Evolutionary conservation across 2,329 filamentous ascomycete species (phyloP).

Genomic region (Dryadomyces sulphureus): DNA sequence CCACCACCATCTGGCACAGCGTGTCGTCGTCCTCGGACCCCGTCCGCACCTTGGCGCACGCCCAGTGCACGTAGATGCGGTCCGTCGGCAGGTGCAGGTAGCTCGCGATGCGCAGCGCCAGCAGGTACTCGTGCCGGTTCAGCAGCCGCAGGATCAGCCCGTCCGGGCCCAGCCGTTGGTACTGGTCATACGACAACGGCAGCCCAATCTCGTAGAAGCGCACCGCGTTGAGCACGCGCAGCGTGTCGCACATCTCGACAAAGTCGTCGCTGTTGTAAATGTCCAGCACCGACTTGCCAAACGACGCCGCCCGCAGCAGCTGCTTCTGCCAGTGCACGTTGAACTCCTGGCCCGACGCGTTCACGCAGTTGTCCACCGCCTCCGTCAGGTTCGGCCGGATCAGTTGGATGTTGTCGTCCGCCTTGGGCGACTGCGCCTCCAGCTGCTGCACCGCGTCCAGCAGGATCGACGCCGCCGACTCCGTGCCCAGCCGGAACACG

Average conservation of each 20-base stretch:
- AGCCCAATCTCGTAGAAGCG: constrained; percentile 84
- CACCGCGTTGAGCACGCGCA: constrained; percentile 84
- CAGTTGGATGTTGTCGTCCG: constrained; percentile 92
- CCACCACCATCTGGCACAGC: constrained; percentile 74
- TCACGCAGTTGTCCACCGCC: constrained; percentile 86
- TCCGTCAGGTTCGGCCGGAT: constrained; percentile 80
- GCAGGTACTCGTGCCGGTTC: constrained; percentile 77
- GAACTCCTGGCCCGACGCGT: constrained; percentile 85
- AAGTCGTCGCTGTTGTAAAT: constrained; percentile 98
- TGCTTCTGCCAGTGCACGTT: constrained; percentile 87
- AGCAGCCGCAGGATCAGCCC: constrained; percentile 74
- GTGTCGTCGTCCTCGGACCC: constrained; percentile 77
- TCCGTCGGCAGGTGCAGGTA: constrained; percentile 78
- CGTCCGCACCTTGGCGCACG: constrained; percentile 78
- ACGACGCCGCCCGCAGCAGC: constrained; percentile 88
- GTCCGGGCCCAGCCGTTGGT: constrained; percentile 77
- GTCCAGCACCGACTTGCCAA: constrained; percentile 92
- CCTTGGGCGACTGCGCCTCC: constrained; percentile 88
- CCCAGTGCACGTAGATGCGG: constrained; percentile 93
- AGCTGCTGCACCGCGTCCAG: constrained; percentile 85
- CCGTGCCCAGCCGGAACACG: constrained; percentile 78
- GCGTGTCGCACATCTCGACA: constrained; percentile 91
- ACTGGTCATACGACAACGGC: constrained; percentile 86
- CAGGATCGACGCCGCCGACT: constrained; percentile 80
- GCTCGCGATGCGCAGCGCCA: constrained; percentile 76